Evolutionary conservation across 1,139 yeast species (phyloP).

Genomic region (Pichia sp.): DNA sequence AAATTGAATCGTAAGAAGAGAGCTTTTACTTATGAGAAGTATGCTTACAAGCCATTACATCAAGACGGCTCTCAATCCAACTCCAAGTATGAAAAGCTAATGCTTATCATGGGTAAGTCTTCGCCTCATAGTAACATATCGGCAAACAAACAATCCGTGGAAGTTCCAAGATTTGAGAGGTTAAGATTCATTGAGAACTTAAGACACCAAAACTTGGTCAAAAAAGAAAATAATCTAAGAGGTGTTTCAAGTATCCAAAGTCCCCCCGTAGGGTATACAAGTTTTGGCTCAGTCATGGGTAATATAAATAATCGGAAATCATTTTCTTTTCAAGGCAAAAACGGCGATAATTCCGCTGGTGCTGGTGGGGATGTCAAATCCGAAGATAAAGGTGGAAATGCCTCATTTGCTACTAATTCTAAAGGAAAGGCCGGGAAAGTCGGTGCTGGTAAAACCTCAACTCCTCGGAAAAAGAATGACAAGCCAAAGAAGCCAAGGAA

Average conservation of each 20-base stretch:
- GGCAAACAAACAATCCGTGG: slow-evolving; percentile 24
- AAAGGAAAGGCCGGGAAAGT: slow-evolving; percentile 12
- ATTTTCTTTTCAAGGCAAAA: background rate
- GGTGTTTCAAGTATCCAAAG: slow-evolving; percentile 10
- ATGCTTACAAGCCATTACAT: slow-evolving; percentile 45
- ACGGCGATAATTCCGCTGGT: background rate
- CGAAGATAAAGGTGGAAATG: slow-evolving; percentile 14
- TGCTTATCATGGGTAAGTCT: slow-evolving; percentile 47
- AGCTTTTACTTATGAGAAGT: slow-evolving; percentile 32
- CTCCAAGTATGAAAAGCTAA: slow-evolving; percentile 85
- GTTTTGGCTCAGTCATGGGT: slow-evolving; percentile 8
- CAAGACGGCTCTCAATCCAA: slow-evolving; percentile 71
- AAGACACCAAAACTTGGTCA: slow-evolving; percentile 31
- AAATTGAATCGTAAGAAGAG: slow-evolving; percentile 3
- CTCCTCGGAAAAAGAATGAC: slow-evolving; percentile 22
- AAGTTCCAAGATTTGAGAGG: slow-evolving; percentile 45
- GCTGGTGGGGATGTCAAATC: background rate
- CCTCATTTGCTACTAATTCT: background rate
- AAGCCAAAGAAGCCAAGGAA: slow-evolving; percentile 29
- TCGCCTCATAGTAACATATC: slow-evolving; percentile 32
- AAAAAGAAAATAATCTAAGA: slow-evolving; percentile 24
- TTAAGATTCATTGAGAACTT: slow-evolving; percentile 47
- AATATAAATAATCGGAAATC: slow-evolving; percentile 1
- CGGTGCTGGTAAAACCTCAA: slow-evolving; percentile 16
- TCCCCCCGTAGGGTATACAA: slow-evolving; percentile 11